Conservation (phyloP, 129 eudicot species). For the Kitagawia praeruptora region DNA sequence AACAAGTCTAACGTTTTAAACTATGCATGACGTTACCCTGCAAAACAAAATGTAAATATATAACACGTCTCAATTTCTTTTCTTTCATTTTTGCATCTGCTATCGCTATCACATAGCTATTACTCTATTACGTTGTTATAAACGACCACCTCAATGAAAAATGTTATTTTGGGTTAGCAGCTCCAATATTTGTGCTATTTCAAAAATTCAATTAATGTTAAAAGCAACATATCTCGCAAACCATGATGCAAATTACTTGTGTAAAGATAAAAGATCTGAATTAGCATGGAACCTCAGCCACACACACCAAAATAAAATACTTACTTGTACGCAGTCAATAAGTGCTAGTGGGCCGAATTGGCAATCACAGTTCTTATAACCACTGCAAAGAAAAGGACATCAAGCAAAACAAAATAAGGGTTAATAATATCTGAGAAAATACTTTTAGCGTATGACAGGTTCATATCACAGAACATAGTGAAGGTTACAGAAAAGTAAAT, state of each 20-base stretch:
- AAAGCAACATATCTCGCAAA: neutral
- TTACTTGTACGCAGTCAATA: slow-evolving; percentile 81
- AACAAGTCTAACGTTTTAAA: no score
- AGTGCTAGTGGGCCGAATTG: slow-evolving; percentile 72
- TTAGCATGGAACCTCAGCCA: neutral
- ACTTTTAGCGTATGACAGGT: neutral
- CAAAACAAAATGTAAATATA: no score
- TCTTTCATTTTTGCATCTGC: no score
- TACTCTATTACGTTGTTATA: no score
- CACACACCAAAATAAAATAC: neutral
- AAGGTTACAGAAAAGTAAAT: neutral
- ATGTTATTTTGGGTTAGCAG: no score
- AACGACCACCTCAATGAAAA: neutral
- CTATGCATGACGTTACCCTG: no score
- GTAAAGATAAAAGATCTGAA: neutral
- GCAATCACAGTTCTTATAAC: slow-evolving; percentile 48
- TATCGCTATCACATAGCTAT: no score
- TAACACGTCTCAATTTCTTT: no score
- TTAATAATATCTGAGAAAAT: slow-evolving; percentile 4
- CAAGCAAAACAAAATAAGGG: slow-evolving; percentile 11
- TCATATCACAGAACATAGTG: neutral
- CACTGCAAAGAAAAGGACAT: slow-evolving; percentile 33
- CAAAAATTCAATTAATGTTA: neutral
- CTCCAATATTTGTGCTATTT: no score
- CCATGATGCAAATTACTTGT: neutral